phyloP scores from a whole-genome alignment of 805 yeast species.

The Myxozyma nipponensis region DNA sequence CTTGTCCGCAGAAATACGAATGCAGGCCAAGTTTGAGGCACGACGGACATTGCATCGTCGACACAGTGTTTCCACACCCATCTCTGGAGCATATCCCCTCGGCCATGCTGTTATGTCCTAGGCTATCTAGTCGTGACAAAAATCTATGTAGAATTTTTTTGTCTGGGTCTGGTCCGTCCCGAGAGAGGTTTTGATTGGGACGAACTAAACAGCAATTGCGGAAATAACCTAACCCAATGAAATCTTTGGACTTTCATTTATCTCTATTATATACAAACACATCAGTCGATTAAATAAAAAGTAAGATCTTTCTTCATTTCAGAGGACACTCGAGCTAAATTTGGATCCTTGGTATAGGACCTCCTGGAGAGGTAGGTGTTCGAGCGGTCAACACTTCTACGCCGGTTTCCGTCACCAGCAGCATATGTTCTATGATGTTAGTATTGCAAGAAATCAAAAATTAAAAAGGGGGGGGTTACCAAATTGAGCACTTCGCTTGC shows the following conservation, averaged over 20 bases:
- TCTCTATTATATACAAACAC: too few relatives aligned
- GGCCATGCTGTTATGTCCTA: background rate
- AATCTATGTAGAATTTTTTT: too few relatives aligned
- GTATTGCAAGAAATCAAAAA: background rate
- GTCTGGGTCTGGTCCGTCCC: too few relatives aligned
- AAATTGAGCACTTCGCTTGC: conserved; percentile 86
- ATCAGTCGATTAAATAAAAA: too few relatives aligned
- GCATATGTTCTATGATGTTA: conserved; percentile 57
- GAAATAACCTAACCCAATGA: background rate
- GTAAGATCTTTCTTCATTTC: background rate
- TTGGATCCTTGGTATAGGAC: conserved; percentile 45
- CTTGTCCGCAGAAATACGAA: conserved; percentile 73
- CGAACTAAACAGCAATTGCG: background rate
- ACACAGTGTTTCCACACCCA: conserved; percentile 81
- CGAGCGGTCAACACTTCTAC: conserved; percentile 89
- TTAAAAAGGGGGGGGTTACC: conserved; percentile 36
- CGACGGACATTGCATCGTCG: conserved; percentile 82
- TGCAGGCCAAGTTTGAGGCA: conserved; percentile 70
- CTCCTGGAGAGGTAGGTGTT: conserved; percentile 81
- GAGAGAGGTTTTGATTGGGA: background rate
- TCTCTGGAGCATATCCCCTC: conserved; percentile 60
- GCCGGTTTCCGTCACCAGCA: conserved; percentile 89
- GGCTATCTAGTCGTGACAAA: too few relatives aligned
- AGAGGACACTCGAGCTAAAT: background rate
- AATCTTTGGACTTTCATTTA: too few relatives aligned